Base-by-base conservation (phyloP, 306 rosid species). In the Prosopis cineraria region DNA sequence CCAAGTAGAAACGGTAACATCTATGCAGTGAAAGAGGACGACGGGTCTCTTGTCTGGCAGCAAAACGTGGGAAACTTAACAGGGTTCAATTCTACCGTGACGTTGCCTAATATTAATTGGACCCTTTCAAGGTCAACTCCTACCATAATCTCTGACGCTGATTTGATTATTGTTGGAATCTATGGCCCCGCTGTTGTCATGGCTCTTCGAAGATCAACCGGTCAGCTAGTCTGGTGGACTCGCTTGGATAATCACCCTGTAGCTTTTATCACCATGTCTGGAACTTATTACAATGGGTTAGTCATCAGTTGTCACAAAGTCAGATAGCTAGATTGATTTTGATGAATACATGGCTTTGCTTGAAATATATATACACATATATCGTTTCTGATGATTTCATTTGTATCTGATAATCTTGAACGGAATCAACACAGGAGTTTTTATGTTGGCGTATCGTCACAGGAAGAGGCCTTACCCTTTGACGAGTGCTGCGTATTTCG, bases 1-100 rank as follows among this genome's bases (percentile, higher is more conserved):
- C 91, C 94, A 12, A 79, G 84, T 40, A 88, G 97, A 92, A 89
- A 91, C 44, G 97, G 97, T 0, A 47, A 80, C 12, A 75, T 89
- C 10, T 89, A 44, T 6, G 91, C 94, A 0, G 73, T 91, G 34
- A 88, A 70, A 56, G 82, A 33, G 39, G 6, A 25, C 0, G 22
- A 33, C 19, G 68, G 68, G 2, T 63, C 44, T 31, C 25, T 63
- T 33, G 44, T 63, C 2, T 83, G 86, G 86, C 36, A 41, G 69
- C 44, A 83, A 17, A 79, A 79, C 65, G 20, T 79, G 80, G 76
- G 77, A 41, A 7, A 68, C 14, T 14, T 88, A 58, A 91, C 92
- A 0, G 86, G 92, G 0, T 10, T 89, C 72, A 84, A 63, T 10
- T 39, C 73, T 33, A 79, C 89, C 1, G 90, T 83, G 8, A 77